Percentiles rank a stretch among this genome's conserved stretches.
Evolutionary conservation across 257 asterid genomes (phyloP).

Genomic region (Solanum pinnatisectum): DNA sequence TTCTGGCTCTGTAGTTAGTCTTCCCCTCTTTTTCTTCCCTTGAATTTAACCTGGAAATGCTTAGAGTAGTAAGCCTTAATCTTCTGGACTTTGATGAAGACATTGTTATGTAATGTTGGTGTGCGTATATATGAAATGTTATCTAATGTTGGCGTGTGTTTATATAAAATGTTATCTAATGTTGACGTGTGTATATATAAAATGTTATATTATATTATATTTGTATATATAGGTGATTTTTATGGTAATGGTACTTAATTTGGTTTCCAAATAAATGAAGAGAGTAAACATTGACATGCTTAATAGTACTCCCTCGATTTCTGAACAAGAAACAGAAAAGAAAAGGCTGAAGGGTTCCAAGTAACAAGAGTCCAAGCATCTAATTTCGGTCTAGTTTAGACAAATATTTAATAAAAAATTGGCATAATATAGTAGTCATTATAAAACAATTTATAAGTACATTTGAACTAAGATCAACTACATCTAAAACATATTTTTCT

Average conservation of each 20-base stretch:
- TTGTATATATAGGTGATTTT: neutral
- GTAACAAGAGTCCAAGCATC: neutral
- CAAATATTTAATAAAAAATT: neutral
- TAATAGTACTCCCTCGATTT: neutral
- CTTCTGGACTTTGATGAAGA: neutral
- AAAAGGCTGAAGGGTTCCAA: neutral
- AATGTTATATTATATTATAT: neutral
- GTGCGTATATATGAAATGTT: neutral
- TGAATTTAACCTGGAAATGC: neutral
- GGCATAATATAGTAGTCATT: neutral
- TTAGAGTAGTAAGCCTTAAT: neutral
- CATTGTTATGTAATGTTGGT: neutral
- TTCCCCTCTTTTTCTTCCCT: neutral
- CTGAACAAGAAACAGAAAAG: neutral
- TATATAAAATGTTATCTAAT: neutral
- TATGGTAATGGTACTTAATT: neutral
- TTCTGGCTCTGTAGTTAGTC: neutral
- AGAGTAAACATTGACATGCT: neutral
- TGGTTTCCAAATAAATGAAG: neutral
- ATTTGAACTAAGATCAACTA: neutral
- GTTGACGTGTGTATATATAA: neutral
- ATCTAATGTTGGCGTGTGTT: neutral
- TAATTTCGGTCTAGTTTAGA: neutral
- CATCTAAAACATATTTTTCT: neutral
- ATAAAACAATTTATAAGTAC: neutral